Evolutionary conservation across 805 yeast species (phyloP).

Genomic region (Kurtzmaniella fragi): DNA sequence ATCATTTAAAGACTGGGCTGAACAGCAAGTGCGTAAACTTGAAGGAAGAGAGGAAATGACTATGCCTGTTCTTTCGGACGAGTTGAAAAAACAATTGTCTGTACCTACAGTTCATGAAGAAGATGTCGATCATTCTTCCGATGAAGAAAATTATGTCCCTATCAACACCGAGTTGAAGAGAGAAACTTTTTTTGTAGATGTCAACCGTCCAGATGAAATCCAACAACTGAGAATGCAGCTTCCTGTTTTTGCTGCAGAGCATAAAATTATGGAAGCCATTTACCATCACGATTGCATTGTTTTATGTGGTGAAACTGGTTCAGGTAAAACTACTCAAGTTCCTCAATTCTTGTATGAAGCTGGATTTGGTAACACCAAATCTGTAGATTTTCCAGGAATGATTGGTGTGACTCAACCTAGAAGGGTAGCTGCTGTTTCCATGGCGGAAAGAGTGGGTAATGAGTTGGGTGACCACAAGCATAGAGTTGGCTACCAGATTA

Average conservation of each 20-base stretch:
- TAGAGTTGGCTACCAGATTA: constrained; percentile 73
- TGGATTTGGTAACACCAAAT: constrained; percentile 74
- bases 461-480: constrained; percentile 72
- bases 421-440: constrained; percentile 89
- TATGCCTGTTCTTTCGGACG: constrained; percentile 43
- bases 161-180: constrained; percentile 50
- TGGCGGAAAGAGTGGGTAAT: constrained; percentile 74
- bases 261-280: constrained; percentile 90
- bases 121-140: constrained; percentile 67
- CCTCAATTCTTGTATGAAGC: constrained; percentile 94
- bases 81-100: constrained; percentile 38
- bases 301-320: constrained; percentile 96
- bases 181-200: constrained; percentile 62
- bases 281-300: constrained; percentile 88
- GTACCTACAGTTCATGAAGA: constrained; percentile 58
- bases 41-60: constrained; percentile 53
- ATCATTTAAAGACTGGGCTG: constrained; percentile 88
- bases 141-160: constrained; percentile 56
- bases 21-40: constrained; percentile 56
- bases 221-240: constrained; percentile 64
- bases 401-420: constrained; percentile 95
- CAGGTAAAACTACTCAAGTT: constrained; percentile 97
- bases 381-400: constrained; percentile 68
- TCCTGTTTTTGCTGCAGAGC: constrained; percentile 91
- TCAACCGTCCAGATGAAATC: constrained; percentile 60